A percentile compares a stretch with the other conserved stretches of the same genome.
phyloP scores from a whole-genome alignment of 805 yeast genomes.

The Saccharomycopsis capsularis region DNA sequence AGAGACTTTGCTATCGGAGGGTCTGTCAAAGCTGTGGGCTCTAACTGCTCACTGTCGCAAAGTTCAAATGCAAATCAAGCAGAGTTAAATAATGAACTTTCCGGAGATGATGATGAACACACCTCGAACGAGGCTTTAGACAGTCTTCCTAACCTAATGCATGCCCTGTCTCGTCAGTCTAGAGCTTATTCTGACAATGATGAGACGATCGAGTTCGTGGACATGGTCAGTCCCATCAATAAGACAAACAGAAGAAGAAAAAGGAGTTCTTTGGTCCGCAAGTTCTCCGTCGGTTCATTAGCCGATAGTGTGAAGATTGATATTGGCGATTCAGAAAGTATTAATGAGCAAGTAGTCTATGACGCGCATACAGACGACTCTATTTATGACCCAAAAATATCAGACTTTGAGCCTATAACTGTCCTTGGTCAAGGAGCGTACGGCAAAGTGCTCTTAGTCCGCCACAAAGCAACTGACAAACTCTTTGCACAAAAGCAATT shows the following conservation, averaged over 20 bases:
- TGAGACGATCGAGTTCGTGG: conserved; percentile 17
- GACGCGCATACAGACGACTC: conserved; percentile 2
- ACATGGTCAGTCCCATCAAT: conserved; percentile 3
- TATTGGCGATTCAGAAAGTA: background rate
- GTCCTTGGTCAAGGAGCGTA: conserved; percentile 85
- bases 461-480: conserved; percentile 52
- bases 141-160: background rate
- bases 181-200: background rate
- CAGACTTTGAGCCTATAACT: conserved; percentile 66
- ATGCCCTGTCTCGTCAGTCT: background rate
- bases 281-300: conserved; percentile 19
- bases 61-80: no score
- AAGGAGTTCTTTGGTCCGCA: conserved; percentile 18
- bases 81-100: no score
- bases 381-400: conserved; percentile 23
- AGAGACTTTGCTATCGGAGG: no score
- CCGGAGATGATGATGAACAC: background rate
- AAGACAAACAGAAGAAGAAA: conserved; percentile 2
- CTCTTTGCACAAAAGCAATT: conserved; percentile 83
- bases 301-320: conserved; percentile 20
- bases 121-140: background rate
- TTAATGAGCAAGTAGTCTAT: conserved; percentile 2
- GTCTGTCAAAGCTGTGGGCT: no score
- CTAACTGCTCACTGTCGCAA: no score
- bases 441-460: conserved; percentile 77